Evolutionary conservation across 1,284 basidiomycete species (phyloP), one percentile per base, ranked within the genome.

Genomic region (Crepidotus sp.): DNA sequence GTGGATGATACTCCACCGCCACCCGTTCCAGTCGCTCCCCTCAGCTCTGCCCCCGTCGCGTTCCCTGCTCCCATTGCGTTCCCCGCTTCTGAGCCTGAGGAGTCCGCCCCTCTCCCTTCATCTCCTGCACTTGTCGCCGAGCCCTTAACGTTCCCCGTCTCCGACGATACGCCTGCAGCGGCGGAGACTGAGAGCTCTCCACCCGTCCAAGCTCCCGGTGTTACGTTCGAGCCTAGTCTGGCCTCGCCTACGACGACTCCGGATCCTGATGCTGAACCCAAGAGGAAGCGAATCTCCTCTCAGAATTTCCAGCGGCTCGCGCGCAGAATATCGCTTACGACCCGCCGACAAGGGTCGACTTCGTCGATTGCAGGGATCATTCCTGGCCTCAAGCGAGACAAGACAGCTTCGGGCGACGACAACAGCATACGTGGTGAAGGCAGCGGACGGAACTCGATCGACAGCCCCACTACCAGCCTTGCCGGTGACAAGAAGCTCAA

Each of bases 231-330:
- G 36, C 61, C 67, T 6, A 62, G 57, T 44, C 60, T 70, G 46
- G 63, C 62, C 40, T 66, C 68, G 21, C 70, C 70, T 25, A 71
- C 70, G 35, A 76, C 74, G 19, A 77, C 82, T 13, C 76, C 85
- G 6, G 82, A 85, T 55, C 72, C 73, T 1, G 80, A 82, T 2
- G 57, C 71, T n/a, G 83, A 84, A 55, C 76, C 76, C 36, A 86
- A 85, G 66, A 71, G 82, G 46, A 83, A 80, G 57, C 73, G 83
- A 19, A 85, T 83, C 45, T 80, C 83, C 9, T 83, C 83, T 18
- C 84, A 88, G 61, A 88, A 88, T 57, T 83, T 88, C 68, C 83
- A 87, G 60, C 73, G 82, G 22, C 60, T 88, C 33, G 84, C 84
- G 14, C 68, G 83, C 43, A 70, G 77, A 49, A 79, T 88, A 45